These are phyloP conservation scores for Pichia deserticola DNA, from an alignment of 805 yeast genomes.

Conservation along the genomic window DNA sequence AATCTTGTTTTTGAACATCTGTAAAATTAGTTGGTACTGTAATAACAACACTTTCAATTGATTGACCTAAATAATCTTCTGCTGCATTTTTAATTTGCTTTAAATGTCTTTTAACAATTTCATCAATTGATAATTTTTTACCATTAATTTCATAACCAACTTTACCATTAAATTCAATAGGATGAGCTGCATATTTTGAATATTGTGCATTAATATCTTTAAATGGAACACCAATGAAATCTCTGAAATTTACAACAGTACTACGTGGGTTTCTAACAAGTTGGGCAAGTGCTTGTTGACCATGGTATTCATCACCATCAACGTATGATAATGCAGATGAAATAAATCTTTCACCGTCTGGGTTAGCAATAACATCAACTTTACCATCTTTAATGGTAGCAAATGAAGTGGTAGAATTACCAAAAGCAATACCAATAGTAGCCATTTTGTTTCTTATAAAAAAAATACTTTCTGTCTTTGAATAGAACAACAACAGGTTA, in stretches of 20 bases:
- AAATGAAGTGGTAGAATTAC: conserved; percentile 92
- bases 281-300: conserved; percentile 92
- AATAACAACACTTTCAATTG: conserved; percentile 74
- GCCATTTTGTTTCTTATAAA: conserved; percentile 27
- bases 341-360: conserved; percentile 96
- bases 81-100: conserved; percentile 80
- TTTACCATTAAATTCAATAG: conserved; percentile 54
- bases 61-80: conserved; percentile 80
- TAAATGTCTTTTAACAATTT: conserved; percentile 78
- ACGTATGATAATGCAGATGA: conserved; percentile 90
- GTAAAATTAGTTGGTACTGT: conserved; percentile 88
- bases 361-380: conserved; percentile 96
- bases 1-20: conserved; percentile 59
- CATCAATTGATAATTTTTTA: conserved; percentile 61
- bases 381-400: conserved; percentile 88
- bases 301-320: conserved; percentile 94
- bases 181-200: conserved; percentile 60
- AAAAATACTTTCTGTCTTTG: neutral
- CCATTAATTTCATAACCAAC: conserved; percentile 59
- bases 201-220: conserved; percentile 60
- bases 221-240: conserved; percentile 73
- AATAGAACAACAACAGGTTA: no score
- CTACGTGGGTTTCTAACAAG: conserved; percentile 80
- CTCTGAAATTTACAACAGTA: conserved; percentile 90
- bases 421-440: conserved; percentile 92